phyloP scores from a whole-genome alignment of 768 basidiomycete genomes.

The Sporobolomyces roseus region DNA sequence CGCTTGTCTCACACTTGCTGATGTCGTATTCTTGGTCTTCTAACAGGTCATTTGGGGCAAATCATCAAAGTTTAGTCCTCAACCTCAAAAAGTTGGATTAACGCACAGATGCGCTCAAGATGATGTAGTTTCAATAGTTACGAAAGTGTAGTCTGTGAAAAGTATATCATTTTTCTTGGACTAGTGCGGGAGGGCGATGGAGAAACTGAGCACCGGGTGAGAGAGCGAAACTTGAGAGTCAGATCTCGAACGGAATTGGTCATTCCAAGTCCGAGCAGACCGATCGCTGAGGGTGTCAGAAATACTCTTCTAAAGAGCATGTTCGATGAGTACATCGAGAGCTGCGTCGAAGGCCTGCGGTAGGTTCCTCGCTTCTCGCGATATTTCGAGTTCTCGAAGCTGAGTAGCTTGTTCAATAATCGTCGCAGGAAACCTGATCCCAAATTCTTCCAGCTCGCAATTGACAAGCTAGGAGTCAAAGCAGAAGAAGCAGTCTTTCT shows the following conservation, averaged over 20 bases:
- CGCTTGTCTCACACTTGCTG: not conserved
- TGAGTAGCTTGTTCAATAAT: not conserved
- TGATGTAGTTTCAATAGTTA: slow-evolving; percentile 37
- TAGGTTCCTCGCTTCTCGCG: not conserved
- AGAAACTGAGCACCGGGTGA: too few species aligned
- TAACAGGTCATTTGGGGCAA: slow-evolving; percentile 62
- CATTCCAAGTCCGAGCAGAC: too few species aligned
- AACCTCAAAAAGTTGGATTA: slow-evolving; percentile 46
- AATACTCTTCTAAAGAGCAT: slow-evolving; percentile 14
- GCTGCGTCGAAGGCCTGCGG: slow-evolving; percentile 30
- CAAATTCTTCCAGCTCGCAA: slow-evolving; percentile 27
- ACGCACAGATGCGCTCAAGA: slow-evolving; percentile 39
- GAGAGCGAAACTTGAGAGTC: too few species aligned
- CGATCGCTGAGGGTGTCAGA: slow-evolving; percentile 14
- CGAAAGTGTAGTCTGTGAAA: slow-evolving; percentile 21
- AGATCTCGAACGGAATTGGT: too few species aligned
- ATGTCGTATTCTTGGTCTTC: not conserved
- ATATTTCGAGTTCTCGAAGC: not conserved
- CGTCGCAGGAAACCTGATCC: slow-evolving; percentile 37
- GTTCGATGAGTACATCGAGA: slow-evolving; percentile 40
- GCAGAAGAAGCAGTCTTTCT: slow-evolving; percentile 38
- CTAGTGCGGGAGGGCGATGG: too few species aligned
- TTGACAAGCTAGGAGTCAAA: slow-evolving; percentile 24
- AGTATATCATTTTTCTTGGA: not conserved
- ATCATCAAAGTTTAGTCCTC: slow-evolving; percentile 43